A percentile compares a stretch with the other conserved stretches of the same genome.
phyloP scores from a whole-genome alignment of 805 yeast species.

The Barnettozyma californica region DNA sequence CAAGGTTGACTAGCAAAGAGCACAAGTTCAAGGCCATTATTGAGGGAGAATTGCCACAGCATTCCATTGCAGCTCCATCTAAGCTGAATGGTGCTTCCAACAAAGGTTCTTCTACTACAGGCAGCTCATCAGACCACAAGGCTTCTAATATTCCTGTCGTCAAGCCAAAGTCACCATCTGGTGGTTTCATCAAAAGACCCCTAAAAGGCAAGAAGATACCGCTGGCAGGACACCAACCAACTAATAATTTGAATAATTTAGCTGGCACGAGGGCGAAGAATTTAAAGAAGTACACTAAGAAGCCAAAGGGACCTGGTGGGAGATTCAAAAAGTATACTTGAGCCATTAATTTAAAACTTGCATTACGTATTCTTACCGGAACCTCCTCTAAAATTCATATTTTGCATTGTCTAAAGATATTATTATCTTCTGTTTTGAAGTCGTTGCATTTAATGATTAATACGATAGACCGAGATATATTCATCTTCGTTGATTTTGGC shows the following conservation, averaged over 20 bases:
- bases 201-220: constrained; percentile 14
- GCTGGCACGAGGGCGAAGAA: constrained; percentile 9
- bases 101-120: background rate
- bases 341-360: background rate
- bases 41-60: background rate
- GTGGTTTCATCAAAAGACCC: background rate
- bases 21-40: constrained; percentile 12
- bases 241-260: constrained; percentile 22
- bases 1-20: constrained; percentile 61
- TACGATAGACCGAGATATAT: background rate
- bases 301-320: constrained; percentile 11
- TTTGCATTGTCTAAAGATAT: background rate
- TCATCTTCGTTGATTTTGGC: background rate
- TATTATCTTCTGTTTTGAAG: background rate
- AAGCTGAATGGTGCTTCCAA: background rate
- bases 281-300: constrained; percentile 18
- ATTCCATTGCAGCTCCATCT: background rate
- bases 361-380: background rate
- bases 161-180: background rate
- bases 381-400: background rate
- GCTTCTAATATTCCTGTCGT: background rate
- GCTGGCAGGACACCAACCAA: constrained; percentile 16
- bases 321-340: constrained; percentile 20
- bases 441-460: background rate
- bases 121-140: background rate